Conservation (phyloP, 2,329 filamentous ascomycete genomes). For the Colletotrichum euphorbiae region DNA sequence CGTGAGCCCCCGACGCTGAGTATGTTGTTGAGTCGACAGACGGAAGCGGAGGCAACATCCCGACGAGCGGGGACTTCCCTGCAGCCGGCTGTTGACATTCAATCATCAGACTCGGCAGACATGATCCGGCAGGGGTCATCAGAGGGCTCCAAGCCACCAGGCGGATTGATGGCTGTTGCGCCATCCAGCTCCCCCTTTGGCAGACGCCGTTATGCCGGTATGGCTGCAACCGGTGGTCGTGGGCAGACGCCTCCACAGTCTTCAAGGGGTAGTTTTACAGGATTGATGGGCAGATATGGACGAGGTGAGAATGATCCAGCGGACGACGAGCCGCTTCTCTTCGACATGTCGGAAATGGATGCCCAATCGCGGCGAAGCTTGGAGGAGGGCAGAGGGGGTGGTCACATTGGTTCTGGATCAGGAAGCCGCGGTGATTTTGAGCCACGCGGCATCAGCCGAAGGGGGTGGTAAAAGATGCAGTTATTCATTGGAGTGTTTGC, state of each 20-base stretch:
- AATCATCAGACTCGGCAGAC: slow-evolving; percentile 52
- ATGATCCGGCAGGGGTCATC: slow-evolving; percentile 56
- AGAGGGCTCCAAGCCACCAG: slow-evolving; percentile 58
- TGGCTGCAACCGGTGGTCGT: slow-evolving; percentile 50
- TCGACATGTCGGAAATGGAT: slow-evolving; percentile 79
- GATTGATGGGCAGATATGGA: slow-evolving; percentile 52
- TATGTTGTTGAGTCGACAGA: slow-evolving; percentile 65
- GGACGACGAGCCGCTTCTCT: slow-evolving; percentile 77
- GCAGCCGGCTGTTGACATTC: slow-evolving; percentile 57
- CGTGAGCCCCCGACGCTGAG: slow-evolving; percentile 74
- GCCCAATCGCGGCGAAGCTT: slow-evolving; percentile 68
- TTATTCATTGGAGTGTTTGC: neutral
- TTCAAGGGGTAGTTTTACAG: slow-evolving; percentile 59
- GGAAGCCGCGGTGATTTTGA: slow-evolving; percentile 55
- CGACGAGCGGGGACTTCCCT: slow-evolving; percentile 43
- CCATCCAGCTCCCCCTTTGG: slow-evolving; percentile 59
- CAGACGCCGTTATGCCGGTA: slow-evolving; percentile 59
- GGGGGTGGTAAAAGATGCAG: slow-evolving; percentile 50
- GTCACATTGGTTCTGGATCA: slow-evolving; percentile 51
- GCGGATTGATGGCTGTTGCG: slow-evolving; percentile 54
- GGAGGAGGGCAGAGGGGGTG: slow-evolving; percentile 62
- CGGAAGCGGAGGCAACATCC: slow-evolving; percentile 49
- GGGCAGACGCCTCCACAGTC: slow-evolving; percentile 58
- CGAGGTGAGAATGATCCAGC: slow-evolving; percentile 61
- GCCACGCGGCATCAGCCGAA: slow-evolving; percentile 49